Conservation (phyloP, 106 monocot species). For the Platanthera zijinensis region DNA sequence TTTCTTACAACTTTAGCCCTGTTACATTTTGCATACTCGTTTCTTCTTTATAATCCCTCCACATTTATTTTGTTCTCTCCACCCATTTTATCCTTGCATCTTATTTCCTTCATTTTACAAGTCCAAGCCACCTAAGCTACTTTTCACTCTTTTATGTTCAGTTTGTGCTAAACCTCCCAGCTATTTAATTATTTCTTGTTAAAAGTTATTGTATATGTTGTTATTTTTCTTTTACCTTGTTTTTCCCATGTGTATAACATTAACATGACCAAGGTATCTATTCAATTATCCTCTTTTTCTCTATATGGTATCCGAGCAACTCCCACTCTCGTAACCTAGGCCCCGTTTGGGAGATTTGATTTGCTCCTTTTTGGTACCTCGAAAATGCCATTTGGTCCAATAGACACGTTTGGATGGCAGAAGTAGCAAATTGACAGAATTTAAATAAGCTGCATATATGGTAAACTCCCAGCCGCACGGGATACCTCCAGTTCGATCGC, state of each 20-base stretch:
- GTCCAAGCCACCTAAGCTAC: neutral
- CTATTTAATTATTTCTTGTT: neutral
- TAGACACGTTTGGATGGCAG: no score
- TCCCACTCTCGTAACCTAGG: no score
- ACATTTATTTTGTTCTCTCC: neutral
- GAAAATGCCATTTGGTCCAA: no score
- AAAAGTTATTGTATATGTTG: neutral
- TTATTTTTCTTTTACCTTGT: neutral
- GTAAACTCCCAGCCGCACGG: no score
- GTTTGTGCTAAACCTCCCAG: neutral
- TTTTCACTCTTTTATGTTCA: neutral
- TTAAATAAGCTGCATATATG: no score
- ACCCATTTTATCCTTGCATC: neutral
- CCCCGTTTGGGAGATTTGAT: no score
- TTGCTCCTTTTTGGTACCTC: no score
- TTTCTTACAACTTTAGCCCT: neutral
- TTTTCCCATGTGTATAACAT: neutral
- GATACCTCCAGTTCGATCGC: no score
- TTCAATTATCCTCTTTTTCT: no score
- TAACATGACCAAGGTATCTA: neutral
- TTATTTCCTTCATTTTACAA: neutral
- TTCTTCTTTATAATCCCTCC: neutral
- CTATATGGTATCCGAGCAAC: no score
- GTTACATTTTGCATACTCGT: neutral
- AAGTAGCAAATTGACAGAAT: no score